These are phyloP conservation scores for Lachnellula willkommii DNA, from an alignment of 2,329 filamentous ascomycete genomes.

Conservation along the genomic window DNA sequence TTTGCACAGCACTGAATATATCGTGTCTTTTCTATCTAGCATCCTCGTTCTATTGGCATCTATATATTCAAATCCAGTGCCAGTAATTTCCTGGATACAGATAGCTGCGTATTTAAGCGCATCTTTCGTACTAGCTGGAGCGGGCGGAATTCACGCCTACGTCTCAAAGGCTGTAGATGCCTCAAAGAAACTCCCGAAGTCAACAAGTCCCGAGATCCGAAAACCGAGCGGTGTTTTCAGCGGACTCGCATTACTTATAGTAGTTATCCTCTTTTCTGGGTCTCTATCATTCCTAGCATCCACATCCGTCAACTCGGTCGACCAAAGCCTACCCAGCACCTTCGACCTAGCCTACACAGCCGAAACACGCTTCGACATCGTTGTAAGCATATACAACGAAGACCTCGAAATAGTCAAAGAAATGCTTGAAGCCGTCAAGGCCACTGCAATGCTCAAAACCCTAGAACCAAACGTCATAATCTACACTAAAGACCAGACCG, in stretches of 20 bases:
- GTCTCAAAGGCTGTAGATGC: slow-evolving; percentile 4
- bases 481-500: slow-evolving; percentile 24
- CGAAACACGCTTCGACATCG: slow-evolving; percentile 25
- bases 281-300: slow-evolving; percentile 2
- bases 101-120: slow-evolving; percentile 13
- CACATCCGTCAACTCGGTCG: slow-evolving; percentile 6
- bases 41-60: slow-evolving; percentile 12
- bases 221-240: slow-evolving; percentile 11
- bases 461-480: slow-evolving; percentile 20
- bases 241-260: not conserved
- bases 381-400: slow-evolving; percentile 26
- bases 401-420: slow-evolving; percentile 13
- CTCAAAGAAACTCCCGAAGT: not conserved
- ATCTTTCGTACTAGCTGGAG: slow-evolving; percentile 10
- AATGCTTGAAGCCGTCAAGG: slow-evolving; percentile 20
- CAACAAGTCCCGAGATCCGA: not conserved
- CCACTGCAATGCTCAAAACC: slow-evolving; percentile 17
- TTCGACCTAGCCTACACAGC: slow-evolving; percentile 18
- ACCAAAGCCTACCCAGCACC: slow-evolving; percentile 1
- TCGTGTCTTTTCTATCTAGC: slow-evolving; percentile 13
- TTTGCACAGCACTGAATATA: slow-evolving; percentile 4
- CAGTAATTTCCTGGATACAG: slow-evolving; percentile 18
- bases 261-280: slow-evolving; percentile 4
- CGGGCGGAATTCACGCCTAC: slow-evolving; percentile 7
- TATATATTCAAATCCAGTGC: slow-evolving; percentile 14